Base-by-base conservation (phyloP, 169 alveolate species). In the Plasmodium blacklocki region DNA sequence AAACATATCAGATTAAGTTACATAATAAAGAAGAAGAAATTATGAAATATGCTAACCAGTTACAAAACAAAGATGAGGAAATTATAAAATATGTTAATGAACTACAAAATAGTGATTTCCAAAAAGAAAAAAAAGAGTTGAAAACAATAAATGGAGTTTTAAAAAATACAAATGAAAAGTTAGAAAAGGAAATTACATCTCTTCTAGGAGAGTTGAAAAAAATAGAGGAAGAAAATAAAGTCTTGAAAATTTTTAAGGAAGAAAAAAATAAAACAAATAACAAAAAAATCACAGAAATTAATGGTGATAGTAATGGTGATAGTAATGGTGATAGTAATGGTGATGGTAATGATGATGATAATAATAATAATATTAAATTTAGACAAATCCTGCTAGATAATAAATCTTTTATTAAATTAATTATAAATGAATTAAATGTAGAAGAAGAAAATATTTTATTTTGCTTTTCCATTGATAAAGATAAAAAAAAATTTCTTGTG, bases 361-460 rank as follows among this genome's bases (percentile, higher is more conserved):
- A 2, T 29, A 3, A n/a, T 50, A 58, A 70, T n/a, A 23, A 43
- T n/a, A 43, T 43, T 18, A 29, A 70, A 15, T 11, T n/a, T 70
- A 29, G 2, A 15, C 62, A 52, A 15, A 52, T n/a, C 3, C 62
- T n/a, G 19, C 47, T n/a, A 32, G 45, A 32, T 32, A 32, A 32
- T 6, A 32, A 32, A 32, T 5, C 9, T 7, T 32, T 32, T 7
- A 32, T 5, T 1, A 32, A 32, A 32, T 32, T 32, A 32, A 4
- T 32, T 62, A 12, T 62, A 4, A n/a, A 1, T 1, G 58, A 67
- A 9, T 39, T 9, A 39, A 29, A 75, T 8, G 18, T 76, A 21
- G 21, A 1, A 23, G 89, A 76, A 3, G 14, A 64, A 11, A 71
- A 76, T n/a, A 68, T 64, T 23, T 59, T 76, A 23, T 63, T 76